phyloP scores from a whole-genome alignment of 139 green algal species.

The Chlorella sp. region DNA sequence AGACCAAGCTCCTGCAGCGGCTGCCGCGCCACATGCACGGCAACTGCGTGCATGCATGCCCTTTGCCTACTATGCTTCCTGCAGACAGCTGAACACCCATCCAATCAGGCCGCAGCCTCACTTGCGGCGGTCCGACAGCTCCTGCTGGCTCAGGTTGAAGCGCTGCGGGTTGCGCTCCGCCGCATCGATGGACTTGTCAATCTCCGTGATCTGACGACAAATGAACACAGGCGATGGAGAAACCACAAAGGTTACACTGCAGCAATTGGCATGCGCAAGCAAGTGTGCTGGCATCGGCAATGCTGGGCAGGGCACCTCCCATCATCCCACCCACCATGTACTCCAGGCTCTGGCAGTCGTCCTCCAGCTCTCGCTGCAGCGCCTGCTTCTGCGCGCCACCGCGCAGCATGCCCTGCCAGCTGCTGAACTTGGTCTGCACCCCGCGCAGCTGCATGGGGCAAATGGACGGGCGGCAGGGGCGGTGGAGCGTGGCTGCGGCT shows the following conservation, averaged over 20 bases:
- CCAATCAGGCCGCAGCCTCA: no score
- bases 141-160: constrained; percentile 76
- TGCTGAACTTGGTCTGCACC: constrained; percentile 31
- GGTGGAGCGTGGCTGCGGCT: neutral
- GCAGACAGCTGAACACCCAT: no score
- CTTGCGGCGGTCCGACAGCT: constrained; percentile 68
- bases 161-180: constrained; percentile 77
- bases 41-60: no score
- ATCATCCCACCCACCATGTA: constrained; percentile 39
- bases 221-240: no score
- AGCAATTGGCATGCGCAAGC: no score
- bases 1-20: no score
- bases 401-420: constrained; percentile 35
- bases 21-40: no score
- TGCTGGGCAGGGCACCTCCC: neutral
- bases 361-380: constrained; percentile 45
- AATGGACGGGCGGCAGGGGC: neutral
- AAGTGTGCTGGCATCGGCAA: neutral
- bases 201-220: constrained; percentile 75
- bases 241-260: no score
- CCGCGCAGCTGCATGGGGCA: constrained; percentile 31
- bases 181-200: constrained; percentile 76
- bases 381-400: constrained; percentile 24
- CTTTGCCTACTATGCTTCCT: no score
- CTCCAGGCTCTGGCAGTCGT: constrained; percentile 58